These are phyloP conservation scores for Fusarium tuaranense DNA, from an alignment of 2,329 filamentous ascomycete species.

Conservation along the genomic window DNA sequence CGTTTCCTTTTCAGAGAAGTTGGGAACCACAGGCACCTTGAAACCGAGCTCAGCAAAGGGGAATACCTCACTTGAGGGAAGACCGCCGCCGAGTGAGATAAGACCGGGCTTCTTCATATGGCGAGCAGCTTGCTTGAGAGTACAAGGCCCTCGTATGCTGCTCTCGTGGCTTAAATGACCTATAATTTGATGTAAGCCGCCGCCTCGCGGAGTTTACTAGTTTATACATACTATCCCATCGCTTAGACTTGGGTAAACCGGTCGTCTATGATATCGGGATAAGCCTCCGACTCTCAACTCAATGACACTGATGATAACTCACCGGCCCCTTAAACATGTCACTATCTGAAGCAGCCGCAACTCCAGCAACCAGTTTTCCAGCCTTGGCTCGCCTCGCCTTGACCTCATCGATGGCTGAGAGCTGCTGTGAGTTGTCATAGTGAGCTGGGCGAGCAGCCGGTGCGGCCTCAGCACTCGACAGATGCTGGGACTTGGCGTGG, in stretches of 20 bases:
- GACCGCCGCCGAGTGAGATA: slow-evolving; percentile 91
- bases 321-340: slow-evolving; percentile 86
- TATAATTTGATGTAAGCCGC: slow-evolving; percentile 42
- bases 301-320: slow-evolving; percentile 43
- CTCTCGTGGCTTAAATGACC: slow-evolving; percentile 73
- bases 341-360: slow-evolving; percentile 82
- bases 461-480: slow-evolving; percentile 42
- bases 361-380: slow-evolving; percentile 78
- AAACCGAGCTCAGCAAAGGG: slow-evolving; percentile 85
- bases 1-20: slow-evolving; percentile 78
- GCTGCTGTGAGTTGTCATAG: slow-evolving; percentile 36
- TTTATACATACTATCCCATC: slow-evolving; percentile 82
- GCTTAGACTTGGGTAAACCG: slow-evolving; percentile 80
- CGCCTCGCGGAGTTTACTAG: not conserved
- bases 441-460: slow-evolving; percentile 40
- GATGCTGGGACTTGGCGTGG: slow-evolving; percentile 31
- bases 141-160: slow-evolving; percentile 70
- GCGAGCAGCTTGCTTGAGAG: slow-evolving; percentile 85
- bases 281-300: not conserved
- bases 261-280: slow-evolving; percentile 43
- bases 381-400: slow-evolving; percentile 69
- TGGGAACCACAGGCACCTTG: slow-evolving; percentile 76
- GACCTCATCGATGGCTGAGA: slow-evolving; percentile 47
- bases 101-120: slow-evolving; percentile 84
- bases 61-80: slow-evolving; percentile 91